Evolutionary conservation across 257 asterid genomes (phyloP), one percentile per base, ranked within the genome.

Genomic region (Cordia subcordata): DNA sequence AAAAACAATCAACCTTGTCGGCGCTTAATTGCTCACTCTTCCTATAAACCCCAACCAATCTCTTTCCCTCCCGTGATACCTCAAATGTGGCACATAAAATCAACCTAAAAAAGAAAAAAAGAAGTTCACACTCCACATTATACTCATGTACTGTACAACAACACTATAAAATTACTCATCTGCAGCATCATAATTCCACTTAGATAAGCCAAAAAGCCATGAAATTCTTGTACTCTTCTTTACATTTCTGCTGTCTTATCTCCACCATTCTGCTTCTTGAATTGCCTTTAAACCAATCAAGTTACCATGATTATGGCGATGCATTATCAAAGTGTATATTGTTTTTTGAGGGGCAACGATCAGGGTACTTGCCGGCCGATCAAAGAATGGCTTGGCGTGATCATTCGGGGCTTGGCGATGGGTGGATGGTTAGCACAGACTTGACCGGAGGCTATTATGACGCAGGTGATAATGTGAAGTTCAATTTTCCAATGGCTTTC

Each of bases 391-490:
- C 70, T 55, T 93, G 99, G 99, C 66, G 96, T 32, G 94, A 81
- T 1, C 67, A 85, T 74, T 93, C 99, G 0, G 99, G 95, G 13
- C 81, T 93, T 1, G 76, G 94, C 13, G 97, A 93, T 68, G 97
- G 99, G 5, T 81, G 82, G 85, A 57, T 55, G 64, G 85, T 57
- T 32, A 39, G 74, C 13, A 44, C 66, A 19, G 97, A 93, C 70
- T 62, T 93, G 56, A 85, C 96, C 54, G 99, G 97, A 11, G 99
- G 99, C 0, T 93, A 93, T 53, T 89, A 89, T 57, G 99, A 93
- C 67, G 97, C 99, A 68, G 99, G 99, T 0, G 99, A 93, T 45
- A 93, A 93, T 54, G 80, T 93, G 1, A 93, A 93, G 81, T 93
- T 89, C 58, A 74, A 75, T 54, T 93, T 93, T 47, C 99, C 99